Conservation (phyloP, 148 eudicot genomes). For the Euryodendron excelsum region DNA sequence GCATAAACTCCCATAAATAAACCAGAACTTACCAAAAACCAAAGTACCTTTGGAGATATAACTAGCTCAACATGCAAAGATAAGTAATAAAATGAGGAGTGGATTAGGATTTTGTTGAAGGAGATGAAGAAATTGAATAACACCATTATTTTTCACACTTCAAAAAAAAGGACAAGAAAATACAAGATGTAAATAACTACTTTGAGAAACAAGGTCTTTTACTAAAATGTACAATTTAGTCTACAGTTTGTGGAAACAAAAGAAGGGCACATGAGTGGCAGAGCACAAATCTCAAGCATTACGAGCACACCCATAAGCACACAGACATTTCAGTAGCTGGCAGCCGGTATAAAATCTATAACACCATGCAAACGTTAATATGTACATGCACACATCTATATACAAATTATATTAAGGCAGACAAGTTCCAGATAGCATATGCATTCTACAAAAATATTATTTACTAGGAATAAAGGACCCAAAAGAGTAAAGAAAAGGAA, state of each 20-base stretch:
- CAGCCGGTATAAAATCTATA: not conserved
- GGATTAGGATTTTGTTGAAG: not conserved
- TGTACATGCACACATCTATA: not conserved
- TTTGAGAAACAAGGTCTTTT: too few relatives aligned
- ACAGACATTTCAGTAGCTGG: not conserved
- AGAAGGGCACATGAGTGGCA: not conserved
- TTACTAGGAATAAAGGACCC: not conserved
- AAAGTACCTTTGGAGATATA: not conserved
- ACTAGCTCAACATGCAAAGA: not conserved
- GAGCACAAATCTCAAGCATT: not conserved
- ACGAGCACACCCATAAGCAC: not conserved
- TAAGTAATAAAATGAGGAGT: not conserved
- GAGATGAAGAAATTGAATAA: not conserved
- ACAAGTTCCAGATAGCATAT: not conserved
- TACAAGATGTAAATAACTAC: not conserved
- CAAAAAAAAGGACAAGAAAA: not conserved
- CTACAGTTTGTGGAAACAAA: not conserved
- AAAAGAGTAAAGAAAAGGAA: not conserved
- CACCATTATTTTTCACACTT: not conserved
- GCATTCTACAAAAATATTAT: not conserved
- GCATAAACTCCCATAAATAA: not conserved
- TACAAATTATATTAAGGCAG: not conserved
- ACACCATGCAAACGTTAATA: not conserved
- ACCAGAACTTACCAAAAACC: not conserved
- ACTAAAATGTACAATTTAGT: not conserved